Conservation (phyloP, 106 monocot species). For the Dendrobium catenatum region DNA sequence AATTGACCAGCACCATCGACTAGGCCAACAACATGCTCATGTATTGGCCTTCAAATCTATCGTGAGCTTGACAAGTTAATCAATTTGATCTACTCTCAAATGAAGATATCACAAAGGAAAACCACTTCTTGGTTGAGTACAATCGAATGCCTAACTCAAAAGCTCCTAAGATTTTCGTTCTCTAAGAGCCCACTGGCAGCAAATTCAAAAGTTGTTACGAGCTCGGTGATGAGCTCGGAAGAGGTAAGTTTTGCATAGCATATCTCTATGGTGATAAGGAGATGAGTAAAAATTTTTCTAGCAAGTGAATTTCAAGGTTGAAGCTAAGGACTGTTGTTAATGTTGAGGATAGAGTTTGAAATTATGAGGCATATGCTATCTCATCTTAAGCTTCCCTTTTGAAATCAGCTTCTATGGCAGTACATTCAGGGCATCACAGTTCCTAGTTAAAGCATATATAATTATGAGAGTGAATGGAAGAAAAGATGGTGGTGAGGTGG, state of each 20-base stretch:
- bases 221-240: constrained; percentile 28
- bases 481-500: constrained; percentile 18
- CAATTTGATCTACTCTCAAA: no score
- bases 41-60: no score
- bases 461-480: constrained; percentile 57
- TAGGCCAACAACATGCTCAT: no score
- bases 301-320: constrained; percentile 51
- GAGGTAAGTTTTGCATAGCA: constrained; percentile 28
- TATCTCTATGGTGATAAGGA: constrained; percentile 23
- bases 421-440: constrained; percentile 71
- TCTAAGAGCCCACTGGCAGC: constrained; percentile 1
- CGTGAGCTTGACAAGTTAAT: no score
- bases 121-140: constrained; percentile 5
- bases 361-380: no score
- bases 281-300: constrained; percentile 18
- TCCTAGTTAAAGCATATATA: constrained; percentile 94
- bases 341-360: neutral
- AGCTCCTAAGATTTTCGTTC: constrained; percentile 1
- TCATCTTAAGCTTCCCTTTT: constrained; percentile 19
- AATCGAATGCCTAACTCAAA: neutral
- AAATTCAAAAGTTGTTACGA: constrained; percentile 8
- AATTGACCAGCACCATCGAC: no score
- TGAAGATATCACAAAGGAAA: neutral
- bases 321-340: constrained; percentile 40
- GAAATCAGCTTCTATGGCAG: constrained; percentile 78